Evolutionary conservation across 2,329 filamentous ascomycete genomes (phyloP).

Genomic region (Ceratocystis alfenasii): DNA sequence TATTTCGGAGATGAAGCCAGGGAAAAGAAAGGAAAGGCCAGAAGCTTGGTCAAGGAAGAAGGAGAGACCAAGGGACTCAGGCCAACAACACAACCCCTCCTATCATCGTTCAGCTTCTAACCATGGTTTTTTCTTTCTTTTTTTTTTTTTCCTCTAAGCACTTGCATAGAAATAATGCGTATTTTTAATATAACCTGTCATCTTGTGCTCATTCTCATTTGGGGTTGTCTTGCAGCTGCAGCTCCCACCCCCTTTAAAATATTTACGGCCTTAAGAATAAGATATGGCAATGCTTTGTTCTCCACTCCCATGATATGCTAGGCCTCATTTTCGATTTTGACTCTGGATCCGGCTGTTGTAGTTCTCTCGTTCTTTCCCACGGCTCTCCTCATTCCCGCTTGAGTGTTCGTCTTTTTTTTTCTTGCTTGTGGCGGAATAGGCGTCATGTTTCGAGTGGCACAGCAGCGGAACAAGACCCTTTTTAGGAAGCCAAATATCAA

Average conservation of each 20-base stretch:
- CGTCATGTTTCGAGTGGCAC: constrained; percentile 7
- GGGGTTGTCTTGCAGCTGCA: neutral
- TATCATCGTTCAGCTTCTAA: neutral
- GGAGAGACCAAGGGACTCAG: neutral
- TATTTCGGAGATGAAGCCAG: neutral
- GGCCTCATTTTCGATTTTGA: constrained; percentile 2
- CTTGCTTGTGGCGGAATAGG: constrained; percentile 1
- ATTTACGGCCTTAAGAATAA: neutral
- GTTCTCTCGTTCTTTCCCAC: neutral
- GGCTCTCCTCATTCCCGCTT: neutral
- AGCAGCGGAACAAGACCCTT: constrained; percentile 8
- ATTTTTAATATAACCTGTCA: neutral
- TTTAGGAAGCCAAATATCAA: constrained; percentile 2
- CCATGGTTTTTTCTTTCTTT: neutral
- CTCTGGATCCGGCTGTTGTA: neutral
- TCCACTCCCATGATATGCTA: neutral
- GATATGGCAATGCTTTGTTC: neutral
- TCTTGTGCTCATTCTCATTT: neutral
- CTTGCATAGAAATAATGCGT: neutral
- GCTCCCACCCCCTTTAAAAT: neutral
- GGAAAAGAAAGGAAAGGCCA: neutral
- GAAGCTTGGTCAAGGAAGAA: neutral
- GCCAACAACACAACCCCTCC: neutral
- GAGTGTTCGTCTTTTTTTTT: neutral
- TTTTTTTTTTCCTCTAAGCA: neutral